Evolutionary conservation across 2,329 filamentous ascomycete genomes (phyloP), one percentile per base, ranked within the genome.

Genomic region (Fulvia fulva): DNA sequence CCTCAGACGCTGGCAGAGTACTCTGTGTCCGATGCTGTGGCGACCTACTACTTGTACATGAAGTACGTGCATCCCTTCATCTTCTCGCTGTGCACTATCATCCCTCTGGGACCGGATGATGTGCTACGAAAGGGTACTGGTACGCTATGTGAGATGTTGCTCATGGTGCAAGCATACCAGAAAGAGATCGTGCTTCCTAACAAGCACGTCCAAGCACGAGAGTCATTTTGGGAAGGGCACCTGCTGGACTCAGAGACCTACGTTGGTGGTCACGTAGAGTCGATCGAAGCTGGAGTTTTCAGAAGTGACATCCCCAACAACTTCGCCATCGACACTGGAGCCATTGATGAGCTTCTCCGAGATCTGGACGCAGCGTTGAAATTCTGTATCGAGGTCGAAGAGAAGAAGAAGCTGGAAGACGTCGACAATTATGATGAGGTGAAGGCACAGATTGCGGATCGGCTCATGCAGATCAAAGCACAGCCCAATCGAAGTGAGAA

Each of bases 11-110:
- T 99, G 53, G 93, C 94, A 8, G 94, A 99, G 70, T 99, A 99
- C 76, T 99, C 95, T 0, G 94, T 99, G 46, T 99, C 95, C 69
- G 95, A 99, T 81, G 95, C 95, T 9, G 94, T 99, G 52, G 94
- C 94, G 22, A 99, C 94, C 0, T 99, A 99, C 73, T 99, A 99
- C 71, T 79, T 99, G 62, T 99, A 99, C 81, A 99, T 99, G 95
- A 99, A 99, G 87, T 99, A 99, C 74, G 90, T 99, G n/a, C 94
- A 99, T 73, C 94, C 94, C 3, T 99, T 99, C 79, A 94, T 99
- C 73, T 99, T 99, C 81, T 97, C 95, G 1, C 80, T 99, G 0
- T 99, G 94, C 76, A 99, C 92, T 1, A 97, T 99, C 77, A 81
- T 99, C 72, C 94, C 94, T 0, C 81, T 99, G 1, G 91, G 90